Base-by-base conservation (phyloP, 495 filamentous ascomycete species). In the Pyronema domesticum region DNA sequence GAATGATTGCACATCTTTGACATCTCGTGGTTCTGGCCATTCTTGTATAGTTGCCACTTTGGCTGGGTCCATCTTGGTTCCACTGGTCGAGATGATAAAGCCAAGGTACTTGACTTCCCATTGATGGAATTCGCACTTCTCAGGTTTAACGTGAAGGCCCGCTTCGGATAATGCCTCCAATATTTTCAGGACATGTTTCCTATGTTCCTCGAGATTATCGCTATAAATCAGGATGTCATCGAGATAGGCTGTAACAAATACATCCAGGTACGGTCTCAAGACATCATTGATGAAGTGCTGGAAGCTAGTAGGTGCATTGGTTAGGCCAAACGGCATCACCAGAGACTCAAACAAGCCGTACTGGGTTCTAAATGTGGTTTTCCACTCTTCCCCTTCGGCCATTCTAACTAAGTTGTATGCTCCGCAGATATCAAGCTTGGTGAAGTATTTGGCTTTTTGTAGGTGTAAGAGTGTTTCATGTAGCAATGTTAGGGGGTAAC, bases 311-410 rank as follows among this genome's bases (percentile, higher is more conserved):
- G n/a, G n/a, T n/a, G n/a, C n/a, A n/a, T n/a, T n/a, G n/a, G n/a
- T n/a, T n/a, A n/a, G n/a, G n/a, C n/a, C n/a, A 37, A 66, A 66
- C 1, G 49, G 60, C 48, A 65, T 59, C 0, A 65, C 57, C 7
- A 55, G 17, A 7, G 60, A 66, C 15, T 48, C 30, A 15, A 8
- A 35, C 11, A 58, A 8, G 6, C 46, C 46, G 15, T 49, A 23
- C 18, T 42, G 42, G 2, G 48, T 64, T 8, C 34, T 11, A 6
- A 62, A 65, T 0, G 60, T 55, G 3, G 58, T 65, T 17, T 61
- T 64, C 53, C 58, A 64, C 37, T 65, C 54, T 0, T 65, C 61
- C 0, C 52, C 55, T 37, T 58, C 36, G 0, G 44, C 39, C 0
- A 64, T 64, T 0, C 50, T 6, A 4, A 61, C 40, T 0, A 15